Percentiles rank a stretch among this genome's conserved stretches.
Evolutionary conservation across 345 rosid genomes (phyloP).

Genomic region (Citrus sinensis): DNA sequence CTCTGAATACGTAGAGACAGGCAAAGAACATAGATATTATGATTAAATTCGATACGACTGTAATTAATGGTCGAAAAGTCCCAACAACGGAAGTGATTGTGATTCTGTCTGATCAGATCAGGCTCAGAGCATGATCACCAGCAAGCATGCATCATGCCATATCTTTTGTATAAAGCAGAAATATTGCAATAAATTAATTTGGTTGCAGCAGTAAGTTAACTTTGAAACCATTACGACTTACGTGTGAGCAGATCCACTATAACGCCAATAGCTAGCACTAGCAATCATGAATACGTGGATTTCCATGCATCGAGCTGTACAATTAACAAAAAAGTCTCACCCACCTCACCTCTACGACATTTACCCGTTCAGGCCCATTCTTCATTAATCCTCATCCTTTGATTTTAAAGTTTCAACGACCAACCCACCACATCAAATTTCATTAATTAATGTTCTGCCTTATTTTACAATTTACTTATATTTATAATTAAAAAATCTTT

Average conservation of each 20-base stretch:
- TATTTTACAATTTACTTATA: no score
- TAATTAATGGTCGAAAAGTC: neutral
- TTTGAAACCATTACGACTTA: neutral
- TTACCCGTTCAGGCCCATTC: neutral
- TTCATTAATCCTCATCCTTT: neutral
- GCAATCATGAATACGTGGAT: slow-evolving; percentile 32
- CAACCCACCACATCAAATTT: slow-evolving; percentile 12
- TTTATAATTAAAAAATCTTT: no score
- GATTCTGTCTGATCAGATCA: no score
- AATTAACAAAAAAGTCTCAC: slow-evolving; percentile 1
- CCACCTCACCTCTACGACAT: neutral
- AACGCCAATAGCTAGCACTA: slow-evolving; percentile 3
- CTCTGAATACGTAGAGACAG: neutral
- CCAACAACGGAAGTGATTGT: slow-evolving; percentile 5
- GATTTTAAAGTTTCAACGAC: neutral
- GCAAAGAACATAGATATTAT: no score
- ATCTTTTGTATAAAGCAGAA: slow-evolving; percentile 18
- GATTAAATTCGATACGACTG: neutral
- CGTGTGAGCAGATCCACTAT: slow-evolving; percentile 10
- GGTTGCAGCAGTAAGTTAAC: neutral
- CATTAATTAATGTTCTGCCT: neutral
- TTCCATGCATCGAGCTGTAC: slow-evolving; percentile 46
- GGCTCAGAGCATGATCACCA: neutral
- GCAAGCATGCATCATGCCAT: slow-evolving; percentile 14
- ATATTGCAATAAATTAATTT: slow-evolving; percentile 6